Percentiles rank a stretch among this genome's conserved stretches.
Evolutionary conservation across 208 protist species (phyloP).

Genomic region (Naegleria fowleri): DNA sequence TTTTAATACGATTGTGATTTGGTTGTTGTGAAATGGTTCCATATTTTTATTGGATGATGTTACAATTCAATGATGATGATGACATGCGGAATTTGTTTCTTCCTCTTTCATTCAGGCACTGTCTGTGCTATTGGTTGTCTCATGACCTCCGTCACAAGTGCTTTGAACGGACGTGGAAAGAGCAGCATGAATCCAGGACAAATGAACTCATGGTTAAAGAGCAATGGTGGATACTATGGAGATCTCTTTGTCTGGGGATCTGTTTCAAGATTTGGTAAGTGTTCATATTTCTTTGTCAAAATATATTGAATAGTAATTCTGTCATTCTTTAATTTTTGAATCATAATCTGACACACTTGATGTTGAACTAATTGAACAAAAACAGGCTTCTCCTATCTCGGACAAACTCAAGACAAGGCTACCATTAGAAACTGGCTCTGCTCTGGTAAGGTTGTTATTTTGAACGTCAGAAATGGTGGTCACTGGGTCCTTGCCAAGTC

Average conservation of each 20-base stretch:
- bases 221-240: constrained; percentile 24
- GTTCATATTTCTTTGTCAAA: no score
- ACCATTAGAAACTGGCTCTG: background rate
- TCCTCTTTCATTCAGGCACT: background rate
- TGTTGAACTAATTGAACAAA: no score
- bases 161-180: constrained; percentile 19
- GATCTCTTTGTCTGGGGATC: constrained; percentile 24
- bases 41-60: no score
- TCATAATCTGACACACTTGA: no score
- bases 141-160: constrained; percentile 26
- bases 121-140: constrained; percentile 31
- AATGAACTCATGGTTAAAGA: background rate
- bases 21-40: no score
- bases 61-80: no score
- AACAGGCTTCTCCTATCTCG: background rate
- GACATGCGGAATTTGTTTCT: no score
- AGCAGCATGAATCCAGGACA: constrained; percentile 12
- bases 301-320: no score
- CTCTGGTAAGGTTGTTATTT: constrained; percentile 14
- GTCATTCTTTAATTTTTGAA: no score
- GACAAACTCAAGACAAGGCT: background rate
- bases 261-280: constrained; percentile 23
- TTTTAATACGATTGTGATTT: no score
- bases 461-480: constrained; percentile 18
- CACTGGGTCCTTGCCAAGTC: constrained; percentile 29